These are phyloP conservation scores for Decorospora gaudefroyi DNA, from an alignment of 2,329 filamentous ascomycete genomes.

Conservation along the genomic window DNA sequence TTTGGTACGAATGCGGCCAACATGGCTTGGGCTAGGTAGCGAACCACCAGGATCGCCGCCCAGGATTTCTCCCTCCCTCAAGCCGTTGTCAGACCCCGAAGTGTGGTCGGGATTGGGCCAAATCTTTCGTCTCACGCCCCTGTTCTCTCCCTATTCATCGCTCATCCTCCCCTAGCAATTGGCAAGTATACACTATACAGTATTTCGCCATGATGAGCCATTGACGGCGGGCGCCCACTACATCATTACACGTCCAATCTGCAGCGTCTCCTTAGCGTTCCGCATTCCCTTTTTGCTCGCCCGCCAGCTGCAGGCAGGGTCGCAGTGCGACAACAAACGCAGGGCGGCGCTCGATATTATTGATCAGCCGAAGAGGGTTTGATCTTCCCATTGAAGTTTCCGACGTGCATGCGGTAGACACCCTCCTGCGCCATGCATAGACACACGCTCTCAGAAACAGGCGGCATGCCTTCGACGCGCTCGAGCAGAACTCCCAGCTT, in stretches of 20 bases:
- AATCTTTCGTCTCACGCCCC: slow-evolving; percentile 7
- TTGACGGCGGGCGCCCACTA: slow-evolving; percentile 1
- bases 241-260: background rate
- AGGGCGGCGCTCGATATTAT: slow-evolving; percentile 3
- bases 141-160: background rate
- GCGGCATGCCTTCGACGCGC: slow-evolving; percentile 43
- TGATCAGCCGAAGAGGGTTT: background rate
- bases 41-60: slow-evolving; percentile 17
- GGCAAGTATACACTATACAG: too few relatives aligned
- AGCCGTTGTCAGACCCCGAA: slow-evolving; percentile 10
- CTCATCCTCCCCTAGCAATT: background rate
- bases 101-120: slow-evolving; percentile 5
- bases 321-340: slow-evolving; percentile 16
- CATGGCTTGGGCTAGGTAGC: slow-evolving; percentile 11
- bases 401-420: slow-evolving; percentile 2
- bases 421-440: slow-evolving; percentile 38
- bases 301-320: slow-evolving; percentile 25
- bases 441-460: slow-evolving; percentile 42
- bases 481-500: slow-evolving; percentile 58
- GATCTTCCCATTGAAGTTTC: slow-evolving; percentile 8
- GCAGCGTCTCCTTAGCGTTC: slow-evolving; percentile 14
- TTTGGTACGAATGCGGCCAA: background rate
- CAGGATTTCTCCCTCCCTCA: slow-evolving; percentile 10
- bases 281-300: slow-evolving; percentile 19
- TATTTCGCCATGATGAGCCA: slow-evolving; percentile 10